Evolutionary conservation across 352 stramenopile genomes (phyloP), one percentile per base, ranked within the genome.

Genomic region (Globisporangium ultimum): DNA sequence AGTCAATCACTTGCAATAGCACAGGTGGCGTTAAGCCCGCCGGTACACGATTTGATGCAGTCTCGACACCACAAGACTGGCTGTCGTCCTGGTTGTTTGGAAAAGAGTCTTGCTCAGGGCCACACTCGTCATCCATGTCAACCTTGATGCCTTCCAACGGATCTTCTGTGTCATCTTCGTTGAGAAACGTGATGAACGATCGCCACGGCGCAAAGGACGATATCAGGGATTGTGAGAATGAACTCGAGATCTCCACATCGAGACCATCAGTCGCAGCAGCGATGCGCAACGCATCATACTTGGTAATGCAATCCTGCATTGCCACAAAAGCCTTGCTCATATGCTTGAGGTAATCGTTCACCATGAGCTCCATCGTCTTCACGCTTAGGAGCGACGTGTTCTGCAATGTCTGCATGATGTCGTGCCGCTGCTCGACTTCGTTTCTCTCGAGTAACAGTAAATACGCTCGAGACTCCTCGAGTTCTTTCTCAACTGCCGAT

Each of bases 351-450:
- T 77, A 72, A 38, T 84, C 78, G 42, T 73, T 59, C 32, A 81
- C 64, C 73, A 88, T 79, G 2, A 85, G 45, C 34, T 88, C 73
- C 73, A 88, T 76, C 17, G 78, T 88, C 49, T 82, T 84, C 17
- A 84, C 69, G 0, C 66, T 59, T 21, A 84, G 55, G 2, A 53
- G 57, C 20, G 71, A 70, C n/a, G 75, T 80, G 20, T 71, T 67
- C 12, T 69, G 34, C 11, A 85, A 65, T 4, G 70, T 78, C 15
- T 41, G 49, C 9, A 61, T 14, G 51, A 73, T 72, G 20, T 82
- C 78, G n/a, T 59, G 53, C 1, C 58, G 55, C 45, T 88, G 75
- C 28, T 68, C 20, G 5, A 15, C 43, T 32, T 78, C 51, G 4
- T 72, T 76, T 7, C 51, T 46, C 55, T 82, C 64, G n/a, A 84